phyloP scores from a whole-genome alignment of 805 yeast species.

The Zygosaccharomyces pseudorouxii region DNA sequence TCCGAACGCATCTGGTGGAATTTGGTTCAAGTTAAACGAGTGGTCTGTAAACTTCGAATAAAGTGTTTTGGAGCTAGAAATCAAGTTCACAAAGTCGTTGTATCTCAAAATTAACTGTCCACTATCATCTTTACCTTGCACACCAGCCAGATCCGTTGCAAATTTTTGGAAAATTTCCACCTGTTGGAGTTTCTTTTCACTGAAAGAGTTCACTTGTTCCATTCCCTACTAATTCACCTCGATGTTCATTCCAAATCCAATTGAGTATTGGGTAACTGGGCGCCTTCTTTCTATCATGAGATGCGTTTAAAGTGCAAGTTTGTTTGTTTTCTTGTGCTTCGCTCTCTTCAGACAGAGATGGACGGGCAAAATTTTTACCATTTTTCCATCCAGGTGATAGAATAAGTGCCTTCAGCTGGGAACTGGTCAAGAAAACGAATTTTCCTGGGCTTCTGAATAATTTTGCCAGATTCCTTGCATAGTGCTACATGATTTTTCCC shows the following conservation, averaged over 20 bases:
- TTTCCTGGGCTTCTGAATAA: too few species aligned
- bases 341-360: neutral
- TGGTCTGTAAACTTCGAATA: slow-evolving; percentile 36
- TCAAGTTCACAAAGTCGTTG: slow-evolving; percentile 36
- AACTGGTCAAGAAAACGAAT: too few species aligned
- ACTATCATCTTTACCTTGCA: slow-evolving; percentile 11
- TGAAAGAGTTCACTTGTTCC: slow-evolving; percentile 39
- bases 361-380: neutral
- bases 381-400: too few species aligned
- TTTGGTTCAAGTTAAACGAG: slow-evolving; percentile 44
- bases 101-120: slow-evolving; percentile 34
- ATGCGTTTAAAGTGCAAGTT: neutral
- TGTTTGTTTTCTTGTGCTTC: neutral
- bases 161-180: slow-evolving; percentile 42
- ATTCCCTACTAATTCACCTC: slow-evolving; percentile 20
- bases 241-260: slow-evolving; percentile 1
- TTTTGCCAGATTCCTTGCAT: neutral
- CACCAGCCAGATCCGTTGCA: slow-evolving; percentile 36
- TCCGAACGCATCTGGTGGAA: slow-evolving; percentile 57
- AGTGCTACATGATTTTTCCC: neutral
- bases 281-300: neutral
- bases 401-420: too few species aligned
- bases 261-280: neutral
- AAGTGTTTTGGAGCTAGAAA: slow-evolving; percentile 32
- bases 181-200: slow-evolving; percentile 38